These are phyloP conservation scores for Phytophthora vignae DNA, from an alignment of 352 stramenopile species.

Conservation along the genomic window DNA sequence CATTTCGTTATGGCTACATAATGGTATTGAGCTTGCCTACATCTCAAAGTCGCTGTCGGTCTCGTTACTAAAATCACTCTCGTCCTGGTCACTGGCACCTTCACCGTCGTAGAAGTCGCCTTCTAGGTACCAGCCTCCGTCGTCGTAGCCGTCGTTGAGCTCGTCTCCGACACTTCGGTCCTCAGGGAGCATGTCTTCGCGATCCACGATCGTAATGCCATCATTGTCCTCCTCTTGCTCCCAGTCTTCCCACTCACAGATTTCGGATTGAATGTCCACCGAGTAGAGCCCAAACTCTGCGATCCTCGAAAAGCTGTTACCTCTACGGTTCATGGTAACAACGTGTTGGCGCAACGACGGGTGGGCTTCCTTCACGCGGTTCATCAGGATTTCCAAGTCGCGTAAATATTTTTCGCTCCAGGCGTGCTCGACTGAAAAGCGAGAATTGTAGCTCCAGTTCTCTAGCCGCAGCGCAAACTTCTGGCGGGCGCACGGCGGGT, in stretches of 20 bases:
- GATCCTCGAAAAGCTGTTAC: slow-evolving; percentile 20
- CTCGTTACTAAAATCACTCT: background rate
- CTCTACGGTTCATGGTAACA: slow-evolving; percentile 8
- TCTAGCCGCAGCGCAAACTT: slow-evolving; percentile 25
- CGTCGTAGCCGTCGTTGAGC: background rate
- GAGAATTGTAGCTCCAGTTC: slow-evolving; percentile 27
- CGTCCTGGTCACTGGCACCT: background rate
- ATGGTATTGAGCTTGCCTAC: background rate
- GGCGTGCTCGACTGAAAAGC: slow-evolving; percentile 2
- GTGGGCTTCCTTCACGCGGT: slow-evolving; percentile 19
- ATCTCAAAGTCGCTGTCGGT: slow-evolving; percentile 1
- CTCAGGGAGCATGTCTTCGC: background rate
- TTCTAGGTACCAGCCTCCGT: background rate
- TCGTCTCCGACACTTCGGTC: background rate
- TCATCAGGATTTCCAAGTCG: slow-evolving; percentile 16
- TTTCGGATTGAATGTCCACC: background rate
- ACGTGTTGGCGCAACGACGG: slow-evolving; percentile 24
- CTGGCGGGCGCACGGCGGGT: slow-evolving; percentile 5
- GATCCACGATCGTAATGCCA: background rate
- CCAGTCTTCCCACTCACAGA: slow-evolving; percentile 23
- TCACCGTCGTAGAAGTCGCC: slow-evolving; percentile 3
- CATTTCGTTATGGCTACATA: slow-evolving; percentile 4
- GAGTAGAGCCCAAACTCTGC: slow-evolving; percentile 29
- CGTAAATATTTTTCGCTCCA: slow-evolving; percentile 21
- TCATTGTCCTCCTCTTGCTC: background rate